These are phyloP conservation scores for Stephanocyclus meneghinianus DNA, from an alignment of 352 stramenopile genomes.

Conservation along the genomic window DNA sequence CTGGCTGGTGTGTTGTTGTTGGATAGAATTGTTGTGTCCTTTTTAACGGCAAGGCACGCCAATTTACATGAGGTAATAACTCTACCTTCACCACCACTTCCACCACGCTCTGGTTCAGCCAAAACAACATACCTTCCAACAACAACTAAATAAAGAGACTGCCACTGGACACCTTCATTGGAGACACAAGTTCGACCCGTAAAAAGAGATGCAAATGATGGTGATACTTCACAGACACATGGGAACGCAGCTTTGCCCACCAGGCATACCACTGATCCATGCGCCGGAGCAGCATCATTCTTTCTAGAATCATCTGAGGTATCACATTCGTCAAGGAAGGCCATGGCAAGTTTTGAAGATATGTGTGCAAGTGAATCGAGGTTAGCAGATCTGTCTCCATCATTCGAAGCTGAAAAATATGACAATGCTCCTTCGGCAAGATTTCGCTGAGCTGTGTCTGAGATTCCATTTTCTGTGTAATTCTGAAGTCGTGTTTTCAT, in stretches of 20 bases:
- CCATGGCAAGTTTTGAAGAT: conserved; percentile 50
- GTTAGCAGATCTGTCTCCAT: conserved; percentile 7
- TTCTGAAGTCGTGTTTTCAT: not conserved
- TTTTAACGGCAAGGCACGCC: conserved; percentile 49
- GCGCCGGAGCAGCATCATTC: conserved; percentile 8
- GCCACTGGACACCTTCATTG: conserved; percentile 74
- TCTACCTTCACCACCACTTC: conserved; percentile 38
- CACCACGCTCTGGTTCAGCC: conserved; percentile 60
- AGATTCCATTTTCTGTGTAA: not conserved
- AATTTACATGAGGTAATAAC: conserved; percentile 49
- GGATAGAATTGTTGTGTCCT: conserved; percentile 43
- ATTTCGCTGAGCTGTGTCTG: not conserved
- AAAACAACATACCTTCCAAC: conserved; percentile 66
- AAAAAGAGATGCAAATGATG: conserved; percentile 57
- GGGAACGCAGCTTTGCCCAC: conserved; percentile 68
- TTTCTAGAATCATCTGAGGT: conserved; percentile 22
- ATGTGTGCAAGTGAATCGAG: conserved; percentile 33
- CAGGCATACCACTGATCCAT: conserved; percentile 62
- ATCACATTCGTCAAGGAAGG: conserved; percentile 43
- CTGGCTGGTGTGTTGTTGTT: conserved; percentile 60
- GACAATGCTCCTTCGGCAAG: conserved; percentile 11
- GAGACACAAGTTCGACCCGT: conserved; percentile 48
- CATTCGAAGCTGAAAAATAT: conserved; percentile 18
- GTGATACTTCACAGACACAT: conserved; percentile 79
- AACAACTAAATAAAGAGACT: conserved; percentile 78